Conservation (phyloP, 352 stramenopile genomes). For the Phytophthora nicotianae region DNA sequence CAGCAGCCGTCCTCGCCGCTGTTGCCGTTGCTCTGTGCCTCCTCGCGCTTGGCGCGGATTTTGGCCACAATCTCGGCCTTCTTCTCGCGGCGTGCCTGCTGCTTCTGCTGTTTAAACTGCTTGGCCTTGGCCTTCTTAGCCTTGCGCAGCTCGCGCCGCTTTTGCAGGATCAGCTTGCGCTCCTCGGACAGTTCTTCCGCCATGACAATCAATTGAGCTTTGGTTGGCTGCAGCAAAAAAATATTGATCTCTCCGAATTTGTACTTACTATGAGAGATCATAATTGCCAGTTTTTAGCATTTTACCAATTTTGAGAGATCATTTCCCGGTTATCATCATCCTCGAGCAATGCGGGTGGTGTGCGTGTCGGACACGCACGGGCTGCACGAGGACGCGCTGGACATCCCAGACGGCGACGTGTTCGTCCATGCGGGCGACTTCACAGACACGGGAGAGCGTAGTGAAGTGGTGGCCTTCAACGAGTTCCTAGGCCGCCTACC, state of each 20-base stretch:
- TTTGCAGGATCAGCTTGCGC: conserved; percentile 47
- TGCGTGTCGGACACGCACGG: conserved; percentile 82
- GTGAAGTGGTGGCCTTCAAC: conserved; percentile 75
- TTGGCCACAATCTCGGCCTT: conserved; percentile 80
- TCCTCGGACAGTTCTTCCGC: conserved; percentile 28
- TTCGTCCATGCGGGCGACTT: conserved; percentile 92
- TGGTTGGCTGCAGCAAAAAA: background rate
- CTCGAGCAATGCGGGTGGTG: conserved; percentile 59
- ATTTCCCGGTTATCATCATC: background rate
- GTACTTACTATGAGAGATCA: background rate
- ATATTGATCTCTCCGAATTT: background rate
- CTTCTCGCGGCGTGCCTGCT: conserved; percentile 67
- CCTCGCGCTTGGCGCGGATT: conserved; percentile 78
- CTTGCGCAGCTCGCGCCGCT: conserved; percentile 76
- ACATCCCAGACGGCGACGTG: conserved; percentile 78
- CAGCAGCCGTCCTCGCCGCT: conserved; percentile 58
- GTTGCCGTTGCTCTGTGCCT: conserved; percentile 34
- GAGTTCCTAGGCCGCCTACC: conserved; percentile 66
- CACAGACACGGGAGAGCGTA: conserved; percentile 69
- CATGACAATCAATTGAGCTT: conserved; percentile 10
- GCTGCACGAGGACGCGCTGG: conserved; percentile 70
- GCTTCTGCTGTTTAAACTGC: conserved; percentile 69
- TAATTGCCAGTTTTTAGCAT: too few relatives aligned
- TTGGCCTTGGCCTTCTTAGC: conserved; percentile 81
- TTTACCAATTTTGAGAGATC: too few relatives aligned